Conservation (phyloP, 208 protist genomes). For the Trypanosoma caninum region DNA sequence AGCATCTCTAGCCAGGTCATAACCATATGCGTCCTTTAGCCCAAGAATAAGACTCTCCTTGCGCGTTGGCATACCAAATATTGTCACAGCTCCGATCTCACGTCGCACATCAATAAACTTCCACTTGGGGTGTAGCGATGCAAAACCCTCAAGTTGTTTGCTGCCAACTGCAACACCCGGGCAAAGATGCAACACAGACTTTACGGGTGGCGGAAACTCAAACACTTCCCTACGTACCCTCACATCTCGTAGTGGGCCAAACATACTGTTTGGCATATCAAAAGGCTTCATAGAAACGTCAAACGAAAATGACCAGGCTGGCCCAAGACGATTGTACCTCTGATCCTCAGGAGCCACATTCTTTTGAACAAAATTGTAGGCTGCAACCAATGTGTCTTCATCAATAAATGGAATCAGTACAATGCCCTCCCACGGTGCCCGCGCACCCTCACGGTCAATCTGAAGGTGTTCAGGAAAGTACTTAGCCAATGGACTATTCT, state of each 20-base stretch:
- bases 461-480: conserved; percentile 82
- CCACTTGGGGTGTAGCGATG: conserved; percentile 65
- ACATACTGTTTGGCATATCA: conserved; percentile 54
- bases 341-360: conserved; percentile 67
- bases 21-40: conserved; percentile 31
- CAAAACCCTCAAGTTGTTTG: conserved; percentile 75
- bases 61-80: conserved; percentile 71
- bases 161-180: conserved; percentile 43
- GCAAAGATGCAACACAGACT: conserved; percentile 67
- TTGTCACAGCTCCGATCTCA: conserved; percentile 53
- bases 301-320: conserved; percentile 58
- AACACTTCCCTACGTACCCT: conserved; percentile 48
- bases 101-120: conserved; percentile 44
- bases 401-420: conserved; percentile 92
- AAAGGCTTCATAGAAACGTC: conserved; percentile 51
- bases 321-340: conserved; percentile 60
- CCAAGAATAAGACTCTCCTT: conserved; percentile 76
- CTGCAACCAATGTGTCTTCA: conserved; percentile 60
- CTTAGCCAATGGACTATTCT: conserved; percentile 66
- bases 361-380: conserved; percentile 74
- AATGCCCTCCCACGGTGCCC: conserved; percentile 89
- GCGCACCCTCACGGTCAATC: conserved; percentile 86
- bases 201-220: conserved; percentile 40
- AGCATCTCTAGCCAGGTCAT: conserved; percentile 22
- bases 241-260: conserved; percentile 51